Evolutionary conservation across 73 alveolate genomes (phyloP).

Genomic region (Paramecium octaurelia): DNA sequence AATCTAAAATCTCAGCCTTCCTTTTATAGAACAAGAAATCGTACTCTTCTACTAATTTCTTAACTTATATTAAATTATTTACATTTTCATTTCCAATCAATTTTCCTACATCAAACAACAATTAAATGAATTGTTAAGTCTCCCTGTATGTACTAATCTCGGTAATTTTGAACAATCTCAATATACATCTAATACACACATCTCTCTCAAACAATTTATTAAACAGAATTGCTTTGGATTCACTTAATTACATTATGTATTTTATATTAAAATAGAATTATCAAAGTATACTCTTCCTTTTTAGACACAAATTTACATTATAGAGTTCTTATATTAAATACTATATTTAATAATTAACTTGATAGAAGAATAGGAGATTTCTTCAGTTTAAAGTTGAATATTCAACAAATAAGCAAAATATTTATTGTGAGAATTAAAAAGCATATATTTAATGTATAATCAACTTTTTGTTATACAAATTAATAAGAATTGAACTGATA

Average conservation of each 20-base stretch:
- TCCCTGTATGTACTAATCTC: constrained; percentile 19
- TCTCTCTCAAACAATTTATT: constrained; percentile 18
- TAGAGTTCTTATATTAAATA: too few species aligned
- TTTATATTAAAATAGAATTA: background rate
- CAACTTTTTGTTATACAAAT: too few species aligned
- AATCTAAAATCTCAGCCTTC: background rate
- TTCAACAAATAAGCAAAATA: too few species aligned
- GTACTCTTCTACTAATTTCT: constrained; percentile 35
- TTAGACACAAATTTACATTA: too few species aligned
- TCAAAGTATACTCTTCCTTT: too few species aligned
- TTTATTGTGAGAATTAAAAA: too few species aligned
- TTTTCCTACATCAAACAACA: constrained; percentile 51
- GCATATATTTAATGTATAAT: too few species aligned
- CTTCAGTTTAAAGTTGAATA: too few species aligned
- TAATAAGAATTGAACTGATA: background rate
- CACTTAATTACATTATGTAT: background rate
- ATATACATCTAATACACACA: constrained; percentile 60
- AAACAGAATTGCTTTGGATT: background rate
- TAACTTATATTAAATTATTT: background rate
- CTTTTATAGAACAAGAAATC: constrained; percentile 2
- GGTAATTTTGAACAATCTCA: constrained; percentile 43
- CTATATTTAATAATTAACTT: too few species aligned
- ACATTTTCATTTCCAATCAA: constrained; percentile 45
- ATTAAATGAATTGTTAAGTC: background rate
- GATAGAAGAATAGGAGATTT: too few species aligned